These are phyloP conservation scores for Erysimum cheiri DNA, from an alignment of 441 rosid genomes.

Conservation along the genomic window DNA sequence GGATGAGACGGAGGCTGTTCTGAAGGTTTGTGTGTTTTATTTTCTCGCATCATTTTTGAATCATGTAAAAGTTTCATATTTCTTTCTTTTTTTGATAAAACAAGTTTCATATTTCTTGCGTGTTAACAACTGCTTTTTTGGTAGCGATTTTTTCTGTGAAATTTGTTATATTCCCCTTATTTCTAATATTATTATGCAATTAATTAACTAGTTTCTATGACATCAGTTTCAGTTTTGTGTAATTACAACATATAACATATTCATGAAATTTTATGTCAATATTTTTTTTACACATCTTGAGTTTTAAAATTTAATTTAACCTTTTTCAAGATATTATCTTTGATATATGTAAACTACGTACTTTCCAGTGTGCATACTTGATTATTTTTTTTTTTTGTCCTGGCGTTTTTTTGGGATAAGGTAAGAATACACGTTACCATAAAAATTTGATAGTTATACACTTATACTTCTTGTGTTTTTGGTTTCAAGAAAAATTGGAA, in stretches of 20 bases:
- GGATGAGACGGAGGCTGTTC: constrained; percentile 68
- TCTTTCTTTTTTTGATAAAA: constrained; percentile 19
- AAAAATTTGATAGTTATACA: constrained; percentile 34
- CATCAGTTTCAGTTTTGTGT: neutral
- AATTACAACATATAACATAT: neutral
- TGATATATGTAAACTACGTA: constrained; percentile 19
- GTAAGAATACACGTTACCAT: constrained; percentile 36
- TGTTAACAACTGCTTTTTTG: constrained; percentile 38
- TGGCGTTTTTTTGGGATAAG: constrained; percentile 7
- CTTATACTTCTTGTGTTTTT: constrained; percentile 17
- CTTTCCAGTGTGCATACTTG: neutral
- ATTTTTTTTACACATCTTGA: neutral
- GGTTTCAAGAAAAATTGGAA: neutral
- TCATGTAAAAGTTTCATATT: constrained; percentile 35
- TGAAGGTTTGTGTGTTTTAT: constrained; percentile 60
- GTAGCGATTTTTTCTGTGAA: constrained; percentile 18
- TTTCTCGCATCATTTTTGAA: constrained; percentile 24
- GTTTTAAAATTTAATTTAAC: too few relatives aligned
- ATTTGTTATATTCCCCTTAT: constrained; percentile 9
- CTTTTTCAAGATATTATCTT: neutral
- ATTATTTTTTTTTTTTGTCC: neutral
- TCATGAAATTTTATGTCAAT: neutral
- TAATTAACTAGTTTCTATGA: neutral
- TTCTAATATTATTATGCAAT: neutral
- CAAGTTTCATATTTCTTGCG: constrained; percentile 45